phyloP scores from a whole-genome alignment of 2,329 filamentous ascomycete species.

The Ophiognomonia clavigignenti-juglandacearum region DNA sequence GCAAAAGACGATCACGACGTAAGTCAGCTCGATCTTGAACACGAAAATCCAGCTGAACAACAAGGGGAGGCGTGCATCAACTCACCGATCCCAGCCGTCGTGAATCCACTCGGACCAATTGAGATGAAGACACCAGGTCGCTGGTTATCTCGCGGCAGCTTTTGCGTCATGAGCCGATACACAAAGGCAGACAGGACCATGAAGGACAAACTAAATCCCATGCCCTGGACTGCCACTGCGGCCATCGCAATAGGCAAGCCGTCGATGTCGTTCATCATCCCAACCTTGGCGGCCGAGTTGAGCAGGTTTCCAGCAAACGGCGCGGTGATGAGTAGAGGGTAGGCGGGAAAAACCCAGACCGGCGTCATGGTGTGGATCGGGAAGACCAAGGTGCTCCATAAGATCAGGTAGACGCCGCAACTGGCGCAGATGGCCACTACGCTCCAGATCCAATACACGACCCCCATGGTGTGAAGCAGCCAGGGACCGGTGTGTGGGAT shows the following conservation, averaged over 20 bases:
- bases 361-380: conserved; percentile 82
- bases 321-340: conserved; percentile 72
- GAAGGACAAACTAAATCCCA: conserved; percentile 54
- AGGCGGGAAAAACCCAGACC: conserved; percentile 83
- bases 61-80: background rate
- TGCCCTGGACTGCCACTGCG: conserved; percentile 47
- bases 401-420: conserved; percentile 66
- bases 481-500: conserved; percentile 56
- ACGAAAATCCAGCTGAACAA: background rate
- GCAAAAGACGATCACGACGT: background rate
- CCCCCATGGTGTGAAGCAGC: conserved; percentile 54
- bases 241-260: conserved; percentile 42
- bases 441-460: conserved; percentile 72
- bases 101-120: conserved; percentile 67
- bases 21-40: background rate
- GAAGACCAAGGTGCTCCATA: conserved; percentile 58
- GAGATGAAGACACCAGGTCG: conserved; percentile 83
- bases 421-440: conserved; percentile 63
- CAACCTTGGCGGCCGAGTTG: conserved; percentile 28
- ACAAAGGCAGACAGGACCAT: conserved; percentile 84
- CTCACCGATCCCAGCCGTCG: conserved; percentile 40
- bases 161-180: conserved; percentile 84
- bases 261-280: conserved; percentile 29
- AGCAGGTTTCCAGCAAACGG: conserved; percentile 63
- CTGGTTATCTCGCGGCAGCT: conserved; percentile 69